phyloP scores from a whole-genome alignment of 192 early-diverging fungal genomes.

The Phycomyces nitens region DNA sequence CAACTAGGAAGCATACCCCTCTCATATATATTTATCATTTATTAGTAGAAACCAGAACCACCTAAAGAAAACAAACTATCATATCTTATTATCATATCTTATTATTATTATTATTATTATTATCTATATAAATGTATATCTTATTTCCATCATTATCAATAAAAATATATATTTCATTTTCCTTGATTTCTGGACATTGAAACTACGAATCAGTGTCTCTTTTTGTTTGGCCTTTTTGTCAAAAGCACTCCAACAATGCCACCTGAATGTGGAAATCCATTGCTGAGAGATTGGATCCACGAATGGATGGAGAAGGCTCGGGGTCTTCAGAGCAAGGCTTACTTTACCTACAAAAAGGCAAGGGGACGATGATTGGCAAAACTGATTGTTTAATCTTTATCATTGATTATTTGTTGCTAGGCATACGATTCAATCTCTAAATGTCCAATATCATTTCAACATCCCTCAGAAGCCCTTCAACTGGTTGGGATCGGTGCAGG shows the following conservation, averaged over 20 bases:
- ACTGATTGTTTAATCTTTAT: neutral
- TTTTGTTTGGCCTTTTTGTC: no score
- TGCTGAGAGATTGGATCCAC: conserved; percentile 62
- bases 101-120: no score
- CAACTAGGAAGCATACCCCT: neutral
- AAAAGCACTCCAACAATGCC: conserved; percentile 4
- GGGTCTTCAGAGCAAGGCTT: conserved; percentile 44
- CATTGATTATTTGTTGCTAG: conserved; percentile 26
- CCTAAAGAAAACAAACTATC: no score
- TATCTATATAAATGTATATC: no score
- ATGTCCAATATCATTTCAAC: conserved; percentile 56
- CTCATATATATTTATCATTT: no score
- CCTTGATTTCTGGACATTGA: neutral
- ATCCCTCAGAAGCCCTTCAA: conserved; percentile 55
- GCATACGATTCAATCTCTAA: conserved; percentile 59
- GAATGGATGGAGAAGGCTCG: conserved; percentile 63
- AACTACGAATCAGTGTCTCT: no score
- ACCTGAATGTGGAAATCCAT: conserved; percentile 61
- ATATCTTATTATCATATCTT: no score
- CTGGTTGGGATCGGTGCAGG: conserved; percentile 64
- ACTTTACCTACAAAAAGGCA: conserved; percentile 58
- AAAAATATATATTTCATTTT: neutral
- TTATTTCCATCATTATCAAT: no score
- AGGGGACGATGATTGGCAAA: neutral
- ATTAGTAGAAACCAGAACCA: no score